Evolutionary conservation across 1,284 basidiomycete species (phyloP), one percentile per base, ranked within the genome.

Genomic region (Dichomitus squalens): DNA sequence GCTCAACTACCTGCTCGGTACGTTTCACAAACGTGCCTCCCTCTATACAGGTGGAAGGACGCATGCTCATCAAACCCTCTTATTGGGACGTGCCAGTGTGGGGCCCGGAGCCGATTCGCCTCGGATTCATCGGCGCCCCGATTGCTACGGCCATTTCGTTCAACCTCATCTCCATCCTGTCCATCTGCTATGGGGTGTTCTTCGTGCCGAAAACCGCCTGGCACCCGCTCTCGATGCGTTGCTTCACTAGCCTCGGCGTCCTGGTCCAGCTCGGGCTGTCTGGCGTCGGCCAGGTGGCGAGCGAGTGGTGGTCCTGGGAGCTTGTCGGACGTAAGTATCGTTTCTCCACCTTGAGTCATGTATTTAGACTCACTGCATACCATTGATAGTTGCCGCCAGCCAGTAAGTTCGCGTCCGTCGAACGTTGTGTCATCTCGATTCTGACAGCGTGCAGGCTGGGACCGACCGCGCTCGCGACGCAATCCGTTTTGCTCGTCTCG

Each of bases 221-320:
- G 93, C 83, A 92, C 67, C 95, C 94, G 0, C 72, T 96, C 35
- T 83, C 84, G 0, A 75, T 79, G 29, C 78, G 84, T 7, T 82
- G 79, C 63, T 91, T 94, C 73, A 84, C 83, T 0, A 86, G 84
- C 58, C 76, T 96, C 1, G 88, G 90, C 8, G 80, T 92, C 16
- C 76, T 95, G 31, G 79, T 88, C 1, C 83, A 82, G 33, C 76
- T 97, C 7, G 94, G 92, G 6, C 67, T 94, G 21, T 90, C 89
- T 5, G 92, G 93, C 23, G 85, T 92, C 21, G 85, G 88, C 9
- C 82, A 84, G 63, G 80, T 76, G 33, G 91, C 90, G 1, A 85
- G 85, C 8, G 93, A 96, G 70, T 96, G 93, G 94, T 95, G 93
- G 92, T 87, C 88, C 35, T 95, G 93, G 93, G 93, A 95, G 69